Evolutionary conservation across 2,329 filamentous ascomycete genomes (phyloP), one percentile per base, ranked within the genome.

Genomic region (Colletotrichum sp.): DNA sequence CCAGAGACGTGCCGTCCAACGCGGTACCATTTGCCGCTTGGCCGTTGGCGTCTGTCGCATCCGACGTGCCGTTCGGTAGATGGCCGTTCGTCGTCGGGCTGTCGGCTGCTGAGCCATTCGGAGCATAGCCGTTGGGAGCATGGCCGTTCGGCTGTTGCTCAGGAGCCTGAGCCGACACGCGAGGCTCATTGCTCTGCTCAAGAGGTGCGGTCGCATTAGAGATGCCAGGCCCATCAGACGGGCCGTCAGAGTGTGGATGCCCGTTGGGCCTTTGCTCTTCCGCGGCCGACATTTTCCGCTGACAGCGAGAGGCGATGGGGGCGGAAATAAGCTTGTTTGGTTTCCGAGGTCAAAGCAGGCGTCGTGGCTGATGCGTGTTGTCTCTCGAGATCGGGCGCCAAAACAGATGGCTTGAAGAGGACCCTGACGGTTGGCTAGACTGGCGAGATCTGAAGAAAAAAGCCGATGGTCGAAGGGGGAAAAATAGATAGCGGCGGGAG

Each of bases 231-330:
- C 55, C 70, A 39, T 68, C 59, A 5, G 60, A 36, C 16, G 48
- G 48, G 19, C 30, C 36, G 39, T 60, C 68, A 9, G 74, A 48
- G 27, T 68, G 64, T 36, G 70, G 44, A n/a, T 69, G 74, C 15
- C 74, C 74, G 48, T 76, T 76, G 65, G 70, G 74, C 65, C 74
- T 48, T 65, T 73, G 74, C 22, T 76, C 70, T 28, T 73, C 74
- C 3, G 48, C 59, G 19, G 74, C 48, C 36, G 74, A 76, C 74
- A 76, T 71, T 9, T 59, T 16, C 44, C 44, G n/a, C 52, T 32
- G 44, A 22, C 64, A 67, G 64, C 5, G 30, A 15, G 12, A 64
- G n/a, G 64, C 27, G 32, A 68, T n/a, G 25, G 19, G 36, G 44
- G 15, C 6, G 15, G n/a, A 22, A 52, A 22, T n/a, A 68, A 68